A percentile compares a stretch with the other conserved stretches of the same genome.
phyloP scores from a whole-genome alignment of 2,329 filamentous ascomycete species.

The Chaetomiaceae sp. region DNA sequence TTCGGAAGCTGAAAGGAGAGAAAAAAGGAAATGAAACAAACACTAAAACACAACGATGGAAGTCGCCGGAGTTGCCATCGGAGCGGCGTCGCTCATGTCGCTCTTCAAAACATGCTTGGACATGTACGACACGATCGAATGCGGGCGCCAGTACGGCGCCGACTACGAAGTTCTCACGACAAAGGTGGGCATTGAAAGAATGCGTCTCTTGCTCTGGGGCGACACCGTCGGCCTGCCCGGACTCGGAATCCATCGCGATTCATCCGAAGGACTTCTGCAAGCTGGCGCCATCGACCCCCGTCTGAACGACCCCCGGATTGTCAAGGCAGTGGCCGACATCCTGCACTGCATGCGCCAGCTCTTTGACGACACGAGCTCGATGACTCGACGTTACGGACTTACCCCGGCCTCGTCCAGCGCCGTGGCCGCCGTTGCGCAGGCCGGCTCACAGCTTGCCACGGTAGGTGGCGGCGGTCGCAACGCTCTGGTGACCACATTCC shows the following conservation, averaged over 20 bases:
- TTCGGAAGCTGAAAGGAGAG: too few species aligned
- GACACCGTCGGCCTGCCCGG: conserved; percentile 4
- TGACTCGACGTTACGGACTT: conserved; percentile 8
- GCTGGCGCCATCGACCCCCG: neutral
- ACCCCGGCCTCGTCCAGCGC: neutral
- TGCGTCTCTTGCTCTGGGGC: conserved; percentile 7
- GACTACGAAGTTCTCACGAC: conserved; percentile 10
- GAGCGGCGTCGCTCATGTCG: conserved; percentile 10
- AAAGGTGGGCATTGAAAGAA: conserved; percentile 10
- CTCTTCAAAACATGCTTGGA: conserved; percentile 6
- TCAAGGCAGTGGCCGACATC: conserved; percentile 1
- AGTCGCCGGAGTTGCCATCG: conserved; percentile 8
- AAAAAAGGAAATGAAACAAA: too few species aligned
- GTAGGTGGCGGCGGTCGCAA: too few species aligned
- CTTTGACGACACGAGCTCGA: conserved; percentile 8
- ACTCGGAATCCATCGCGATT: neutral
- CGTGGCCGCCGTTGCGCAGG: neutral
- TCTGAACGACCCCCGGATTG: neutral
- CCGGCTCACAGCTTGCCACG: neutral
- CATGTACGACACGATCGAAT: conserved; percentile 10
- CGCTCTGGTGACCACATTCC: too few species aligned
- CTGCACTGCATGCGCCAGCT: conserved; percentile 10
- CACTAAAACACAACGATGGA: too few species aligned
- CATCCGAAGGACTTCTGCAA: neutral
- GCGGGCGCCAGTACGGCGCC: conserved; percentile 6